Conservation (phyloP, 208 protist species). For the Trypanosoma brucei region DNA sequence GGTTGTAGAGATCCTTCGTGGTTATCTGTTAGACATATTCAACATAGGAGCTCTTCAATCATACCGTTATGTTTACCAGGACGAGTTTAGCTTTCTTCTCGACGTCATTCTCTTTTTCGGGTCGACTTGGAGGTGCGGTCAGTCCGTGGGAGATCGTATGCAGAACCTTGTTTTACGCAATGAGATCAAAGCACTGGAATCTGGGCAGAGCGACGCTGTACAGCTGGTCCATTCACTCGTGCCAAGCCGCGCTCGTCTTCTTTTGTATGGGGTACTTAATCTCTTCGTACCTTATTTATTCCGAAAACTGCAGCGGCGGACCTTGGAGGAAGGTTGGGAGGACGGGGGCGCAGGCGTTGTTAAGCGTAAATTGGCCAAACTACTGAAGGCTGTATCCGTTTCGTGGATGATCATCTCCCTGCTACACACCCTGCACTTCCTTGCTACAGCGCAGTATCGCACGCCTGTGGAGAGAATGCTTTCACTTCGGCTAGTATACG, state of each 20-base stretch:
- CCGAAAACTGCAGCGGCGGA: constrained; percentile 64
- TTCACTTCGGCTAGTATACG: constrained; percentile 81
- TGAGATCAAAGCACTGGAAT: constrained; percentile 50
- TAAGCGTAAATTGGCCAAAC: constrained; percentile 34
- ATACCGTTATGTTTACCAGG: constrained; percentile 73
- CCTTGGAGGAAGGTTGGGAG: constrained; percentile 80
- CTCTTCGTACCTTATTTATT: constrained; percentile 71
- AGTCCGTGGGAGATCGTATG: constrained; percentile 76
- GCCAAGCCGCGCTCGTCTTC: constrained; percentile 50
- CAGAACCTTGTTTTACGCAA: constrained; percentile 83
- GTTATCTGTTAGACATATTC: constrained; percentile 59
- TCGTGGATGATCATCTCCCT: constrained; percentile 62
- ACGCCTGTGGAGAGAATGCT: constrained; percentile 77
- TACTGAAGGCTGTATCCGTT: constrained; percentile 39
- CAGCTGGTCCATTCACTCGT: constrained; percentile 58
- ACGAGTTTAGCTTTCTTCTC: constrained; percentile 72
- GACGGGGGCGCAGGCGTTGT: constrained; percentile 24
- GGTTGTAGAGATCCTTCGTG: constrained; percentile 71
- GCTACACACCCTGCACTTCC: constrained; percentile 81
- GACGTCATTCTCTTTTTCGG: constrained; percentile 63
- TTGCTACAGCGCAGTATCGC: constrained; percentile 83
- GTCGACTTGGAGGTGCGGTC: constrained; percentile 63
- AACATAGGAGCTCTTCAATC: constrained; percentile 53
- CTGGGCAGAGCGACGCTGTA: constrained; percentile 41
- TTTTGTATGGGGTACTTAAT: constrained; percentile 68